A percentile compares a stretch with the other conserved stretches of the same genome.
phyloP scores from a whole-genome alignment of 805 yeast species.

The Metschnikowia baotianmanensis region DNA sequence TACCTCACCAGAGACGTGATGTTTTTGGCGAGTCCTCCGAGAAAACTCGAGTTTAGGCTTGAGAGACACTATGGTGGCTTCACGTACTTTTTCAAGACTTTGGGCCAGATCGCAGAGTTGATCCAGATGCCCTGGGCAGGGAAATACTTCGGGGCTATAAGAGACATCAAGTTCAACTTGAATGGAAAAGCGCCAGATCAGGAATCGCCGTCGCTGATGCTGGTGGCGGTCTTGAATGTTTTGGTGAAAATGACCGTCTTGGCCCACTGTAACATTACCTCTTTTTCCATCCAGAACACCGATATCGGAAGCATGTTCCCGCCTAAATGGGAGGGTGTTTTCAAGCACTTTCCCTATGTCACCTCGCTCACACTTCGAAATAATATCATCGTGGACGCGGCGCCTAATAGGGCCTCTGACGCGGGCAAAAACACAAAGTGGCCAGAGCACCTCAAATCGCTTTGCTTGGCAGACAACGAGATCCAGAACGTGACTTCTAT shows the following conservation, averaged over 20 bases:
- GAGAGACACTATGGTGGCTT: conserved; percentile 15
- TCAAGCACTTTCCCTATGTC: conserved; percentile 24
- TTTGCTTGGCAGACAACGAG: conserved; percentile 28
- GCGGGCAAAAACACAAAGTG: conserved; percentile 19
- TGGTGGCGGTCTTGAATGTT: conserved; percentile 28
- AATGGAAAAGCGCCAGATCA: conserved; percentile 31
- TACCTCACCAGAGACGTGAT: conserved; percentile 5
- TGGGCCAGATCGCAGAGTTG: conserved; percentile 17
- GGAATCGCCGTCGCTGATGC: conserved; percentile 29
- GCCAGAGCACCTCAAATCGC: conserved; percentile 25
- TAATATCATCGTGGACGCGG: conserved; percentile 17
- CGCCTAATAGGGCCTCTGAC: conserved; percentile 8
- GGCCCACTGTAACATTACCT: conserved; percentile 18
- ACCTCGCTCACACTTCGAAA: conserved; percentile 25
- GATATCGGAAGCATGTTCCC: conserved; percentile 35
- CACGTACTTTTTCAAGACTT: conserved; percentile 10
- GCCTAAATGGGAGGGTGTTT: conserved; percentile 31
- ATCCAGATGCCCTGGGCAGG: conserved; percentile 3
- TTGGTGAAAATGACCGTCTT: conserved; percentile 24
- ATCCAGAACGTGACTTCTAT: conserved; percentile 20
- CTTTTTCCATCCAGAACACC: conserved; percentile 28
- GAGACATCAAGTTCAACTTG: conserved; percentile 24
- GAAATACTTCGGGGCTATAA: conserved; percentile 12
- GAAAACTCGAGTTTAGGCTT: conserved; percentile 8
- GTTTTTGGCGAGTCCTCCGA: conserved; percentile 9